Evolutionary conservation across 352 stramenopile genomes (phyloP).

Genomic region (Pythium vanterpoolii): DNA sequence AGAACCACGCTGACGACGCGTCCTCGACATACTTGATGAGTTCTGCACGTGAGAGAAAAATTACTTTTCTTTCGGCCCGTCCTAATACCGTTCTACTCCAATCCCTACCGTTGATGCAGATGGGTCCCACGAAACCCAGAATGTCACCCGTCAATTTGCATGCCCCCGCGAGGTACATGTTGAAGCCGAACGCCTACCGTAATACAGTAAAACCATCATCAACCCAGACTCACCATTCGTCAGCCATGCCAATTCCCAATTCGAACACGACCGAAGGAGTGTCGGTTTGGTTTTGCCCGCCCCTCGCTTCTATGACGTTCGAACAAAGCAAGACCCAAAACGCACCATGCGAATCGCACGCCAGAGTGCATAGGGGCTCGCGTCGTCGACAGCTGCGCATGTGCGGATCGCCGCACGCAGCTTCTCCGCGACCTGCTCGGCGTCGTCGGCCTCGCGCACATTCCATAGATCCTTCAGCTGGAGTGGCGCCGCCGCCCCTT

Average conservation of each 20-base stretch:
- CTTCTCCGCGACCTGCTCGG: conserved; percentile 26
- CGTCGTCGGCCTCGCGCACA: conserved; percentile 34
- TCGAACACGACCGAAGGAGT: not conserved
- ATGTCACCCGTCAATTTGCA: conserved; percentile 93
- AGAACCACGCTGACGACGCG: conserved; percentile 38
- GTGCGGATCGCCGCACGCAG: conserved; percentile 23
- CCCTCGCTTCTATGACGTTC: not conserved
- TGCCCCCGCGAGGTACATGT: conserved; percentile 86
- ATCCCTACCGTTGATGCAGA: conserved; percentile 36
- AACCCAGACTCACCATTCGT: not conserved
- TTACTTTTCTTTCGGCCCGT: too few relatives aligned
- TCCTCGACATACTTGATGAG: conserved; percentile 72
- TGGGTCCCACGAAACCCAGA: conserved; percentile 89
- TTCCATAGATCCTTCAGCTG: conserved; percentile 37
- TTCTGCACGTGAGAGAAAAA: too few relatives aligned
- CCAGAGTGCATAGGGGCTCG: conserved; percentile 28
- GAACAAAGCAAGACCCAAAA: too few relatives aligned
- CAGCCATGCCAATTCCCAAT: not conserved
- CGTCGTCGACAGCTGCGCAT: conserved; percentile 18
- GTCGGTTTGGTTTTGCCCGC: not conserved
- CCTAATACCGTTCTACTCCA: too few relatives aligned
- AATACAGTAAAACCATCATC: not conserved
- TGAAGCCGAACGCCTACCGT: conserved; percentile 71
- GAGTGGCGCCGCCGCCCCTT: conserved; percentile 37
- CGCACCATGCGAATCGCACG: conserved; percentile 36